phyloP scores from a whole-genome alignment of 1,284 basidiomycete species.

The Laetiporus sulphureus region DNA sequence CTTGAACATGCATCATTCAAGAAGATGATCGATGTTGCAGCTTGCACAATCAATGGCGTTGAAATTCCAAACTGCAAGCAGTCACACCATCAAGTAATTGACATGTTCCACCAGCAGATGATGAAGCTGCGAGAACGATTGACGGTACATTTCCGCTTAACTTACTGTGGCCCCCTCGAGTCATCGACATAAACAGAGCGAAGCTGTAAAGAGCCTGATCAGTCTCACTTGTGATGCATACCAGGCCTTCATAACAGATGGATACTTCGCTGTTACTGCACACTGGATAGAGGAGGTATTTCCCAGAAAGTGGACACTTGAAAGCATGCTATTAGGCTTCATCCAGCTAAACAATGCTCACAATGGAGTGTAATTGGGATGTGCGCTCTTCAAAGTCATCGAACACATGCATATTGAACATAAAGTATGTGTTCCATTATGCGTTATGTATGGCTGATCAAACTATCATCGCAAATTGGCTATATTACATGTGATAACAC shows the following conservation, averaged over 20 bases:
- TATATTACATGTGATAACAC: slow-evolving; percentile 31
- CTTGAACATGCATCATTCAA: slow-evolving; percentile 20
- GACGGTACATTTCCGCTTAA: slow-evolving; percentile 18
- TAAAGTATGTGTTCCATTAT: slow-evolving; percentile 2
- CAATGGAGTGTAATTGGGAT: slow-evolving; percentile 24
- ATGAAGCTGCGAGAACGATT: slow-evolving; percentile 19
- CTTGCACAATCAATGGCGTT: slow-evolving; percentile 14
- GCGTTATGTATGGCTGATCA: neutral
- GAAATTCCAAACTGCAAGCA: slow-evolving; percentile 17
- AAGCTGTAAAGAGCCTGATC: slow-evolving; percentile 10
- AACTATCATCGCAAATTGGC: slow-evolving; percentile 19
- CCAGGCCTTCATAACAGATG: slow-evolving; percentile 31
- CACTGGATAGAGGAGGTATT: slow-evolving; percentile 30
- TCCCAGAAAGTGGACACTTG: slow-evolving; percentile 19
- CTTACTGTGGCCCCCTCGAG: neutral
- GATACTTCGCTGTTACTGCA: slow-evolving; percentile 30
- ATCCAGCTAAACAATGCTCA: slow-evolving; percentile 27
- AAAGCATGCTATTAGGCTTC: slow-evolving; percentile 29
- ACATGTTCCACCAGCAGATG: slow-evolving; percentile 28
- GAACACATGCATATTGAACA: slow-evolving; percentile 17
- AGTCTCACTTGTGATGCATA: slow-evolving; percentile 32
- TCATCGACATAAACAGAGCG: slow-evolving; percentile 2
- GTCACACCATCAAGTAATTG: slow-evolving; percentile 24
- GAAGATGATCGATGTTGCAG: slow-evolving; percentile 19
- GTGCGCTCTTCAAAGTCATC: slow-evolving; percentile 27